Conservation (phyloP, 306 rosid genomes). For the Quillaja saponaria region DNA sequence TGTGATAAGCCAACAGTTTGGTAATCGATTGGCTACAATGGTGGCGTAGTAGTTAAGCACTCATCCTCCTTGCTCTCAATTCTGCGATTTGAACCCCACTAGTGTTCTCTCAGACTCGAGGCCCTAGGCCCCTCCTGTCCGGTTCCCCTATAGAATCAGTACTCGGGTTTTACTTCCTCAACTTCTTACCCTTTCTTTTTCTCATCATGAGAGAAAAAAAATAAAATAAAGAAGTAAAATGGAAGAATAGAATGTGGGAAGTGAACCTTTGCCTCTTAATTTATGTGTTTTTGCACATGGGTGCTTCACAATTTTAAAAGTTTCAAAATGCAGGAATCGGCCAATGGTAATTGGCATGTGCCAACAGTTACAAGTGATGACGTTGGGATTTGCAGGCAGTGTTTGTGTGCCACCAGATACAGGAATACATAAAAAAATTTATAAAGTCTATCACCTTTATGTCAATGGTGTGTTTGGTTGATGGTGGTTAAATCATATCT, state of each 20-base stretch:
- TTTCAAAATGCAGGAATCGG: slow-evolving; percentile 62
- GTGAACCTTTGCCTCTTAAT: slow-evolving; percentile 8
- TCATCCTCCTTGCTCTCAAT: not conserved
- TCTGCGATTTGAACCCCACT: slow-evolving; percentile 1
- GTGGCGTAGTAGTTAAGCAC: not conserved
- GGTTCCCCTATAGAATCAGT: too few species aligned
- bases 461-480: too few species aligned
- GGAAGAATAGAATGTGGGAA: too few species aligned
- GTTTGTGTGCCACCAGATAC: slow-evolving; percentile 82
- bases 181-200: slow-evolving; percentile 19
- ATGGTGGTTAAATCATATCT: too few species aligned
- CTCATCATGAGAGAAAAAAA: not conserved
- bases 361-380: slow-evolving; percentile 73
- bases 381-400: slow-evolving; percentile 67
- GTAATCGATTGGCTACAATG: slow-evolving; percentile 12
- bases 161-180: too few species aligned
- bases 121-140: too few species aligned
- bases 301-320: slow-evolving; percentile 15
- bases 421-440: not conserved
- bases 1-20: slow-evolving; percentile 29
- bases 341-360: slow-evolving; percentile 78
- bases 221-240: too few species aligned
- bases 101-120: slow-evolving; percentile 5
- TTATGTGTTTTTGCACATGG: not conserved
- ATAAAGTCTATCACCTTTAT: too few species aligned